Conservation (phyloP, 305 asterid genomes). For the Salvia sclarea region DNA sequence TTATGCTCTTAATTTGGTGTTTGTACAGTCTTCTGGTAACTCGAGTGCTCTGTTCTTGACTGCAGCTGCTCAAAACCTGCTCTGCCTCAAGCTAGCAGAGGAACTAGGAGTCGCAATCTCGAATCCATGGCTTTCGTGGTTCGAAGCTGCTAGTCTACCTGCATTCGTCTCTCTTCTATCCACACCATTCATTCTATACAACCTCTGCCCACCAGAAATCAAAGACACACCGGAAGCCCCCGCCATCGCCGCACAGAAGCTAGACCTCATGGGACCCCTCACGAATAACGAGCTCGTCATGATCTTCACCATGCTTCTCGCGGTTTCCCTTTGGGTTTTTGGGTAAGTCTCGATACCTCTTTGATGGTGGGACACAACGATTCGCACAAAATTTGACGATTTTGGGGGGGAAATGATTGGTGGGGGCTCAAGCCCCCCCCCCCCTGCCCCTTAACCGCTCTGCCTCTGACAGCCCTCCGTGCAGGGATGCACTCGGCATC, state of each 20-base stretch:
- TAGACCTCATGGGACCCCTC: slow-evolving; percentile 72
- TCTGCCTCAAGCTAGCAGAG: slow-evolving; percentile 79
- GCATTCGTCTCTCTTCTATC: slow-evolving; percentile 62
- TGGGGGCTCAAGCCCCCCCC: too few species aligned
- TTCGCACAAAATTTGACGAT: too few species aligned
- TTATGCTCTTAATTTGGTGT: too few species aligned
- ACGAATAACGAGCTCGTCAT: slow-evolving; percentile 64
- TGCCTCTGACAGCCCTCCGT: neutral
- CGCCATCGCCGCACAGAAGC: slow-evolving; percentile 65
- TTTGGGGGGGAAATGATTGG: too few species aligned
- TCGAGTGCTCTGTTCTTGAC: slow-evolving; percentile 94
- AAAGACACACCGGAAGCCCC: slow-evolving; percentile 87
- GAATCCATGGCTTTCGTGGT: slow-evolving; percentile 79
- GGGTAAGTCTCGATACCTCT: slow-evolving; percentile 50
- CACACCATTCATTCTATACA: slow-evolving; percentile 66
- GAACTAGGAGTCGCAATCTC: slow-evolving; percentile 69
- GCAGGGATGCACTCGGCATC: slow-evolving; percentile 74
- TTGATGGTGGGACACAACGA: too few species aligned
- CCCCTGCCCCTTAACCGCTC: too few species aligned
- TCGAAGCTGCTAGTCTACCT: slow-evolving; percentile 78
- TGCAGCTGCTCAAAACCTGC: slow-evolving; percentile 91
- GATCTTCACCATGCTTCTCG: slow-evolving; percentile 80
- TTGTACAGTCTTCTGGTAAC: slow-evolving; percentile 81
- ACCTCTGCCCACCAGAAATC: slow-evolving; percentile 72
- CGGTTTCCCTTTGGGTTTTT: slow-evolving; percentile 73